Percentiles rank a stretch among this genome's conserved stretches.
Evolutionary conservation across 306 rosid species (phyloP).

Genomic region (Dalbergia cultrata): DNA sequence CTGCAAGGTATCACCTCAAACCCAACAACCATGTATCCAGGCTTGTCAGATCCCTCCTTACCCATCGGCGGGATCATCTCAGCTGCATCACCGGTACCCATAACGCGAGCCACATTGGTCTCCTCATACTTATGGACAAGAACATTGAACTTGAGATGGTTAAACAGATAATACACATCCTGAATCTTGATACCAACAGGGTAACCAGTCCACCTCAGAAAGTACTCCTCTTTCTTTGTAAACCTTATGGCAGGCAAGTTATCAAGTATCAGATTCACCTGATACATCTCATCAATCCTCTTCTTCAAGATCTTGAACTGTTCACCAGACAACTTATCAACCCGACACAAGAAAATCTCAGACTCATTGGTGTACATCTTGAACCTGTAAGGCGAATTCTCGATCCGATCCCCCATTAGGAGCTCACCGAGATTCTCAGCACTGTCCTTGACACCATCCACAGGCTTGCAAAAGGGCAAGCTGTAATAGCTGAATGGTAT

Average conservation of each 20-base stretch:
- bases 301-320: constrained; percentile 76
- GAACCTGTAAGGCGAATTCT: constrained; percentile 86
- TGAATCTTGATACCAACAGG: constrained; percentile 92
- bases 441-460: constrained; percentile 84
- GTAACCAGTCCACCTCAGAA: constrained; percentile 87
- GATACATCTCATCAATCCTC: constrained; percentile 98
- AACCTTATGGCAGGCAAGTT: constrained; percentile 88
- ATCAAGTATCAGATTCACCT: constrained; percentile 78
- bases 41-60: constrained; percentile 63
- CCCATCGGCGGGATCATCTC: constrained; percentile 70
- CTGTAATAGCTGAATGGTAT: constrained; percentile 94
- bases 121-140: constrained; percentile 95
- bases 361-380: constrained; percentile 77
- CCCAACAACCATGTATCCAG: constrained; percentile 96
- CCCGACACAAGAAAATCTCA: constrained; percentile 72
- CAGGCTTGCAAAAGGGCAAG: constrained; percentile 83
- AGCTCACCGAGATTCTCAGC: constrained; percentile 99
- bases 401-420: constrained; percentile 97
- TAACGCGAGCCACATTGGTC: constrained; percentile 82
- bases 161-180: constrained; percentile 80
- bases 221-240: constrained; percentile 80
- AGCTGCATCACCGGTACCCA: constrained; percentile 94
- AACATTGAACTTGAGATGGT: constrained; percentile 90
- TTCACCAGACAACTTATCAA: constrained; percentile 65
- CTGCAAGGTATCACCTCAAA: constrained; percentile 97